Percentiles rank a stretch among this genome's conserved stretches.
These are phyloP conservation scores for Dinochytrium kinnereticum DNA, from an alignment of 371 early-diverging fungal species.

Conservation along the genomic window DNA sequence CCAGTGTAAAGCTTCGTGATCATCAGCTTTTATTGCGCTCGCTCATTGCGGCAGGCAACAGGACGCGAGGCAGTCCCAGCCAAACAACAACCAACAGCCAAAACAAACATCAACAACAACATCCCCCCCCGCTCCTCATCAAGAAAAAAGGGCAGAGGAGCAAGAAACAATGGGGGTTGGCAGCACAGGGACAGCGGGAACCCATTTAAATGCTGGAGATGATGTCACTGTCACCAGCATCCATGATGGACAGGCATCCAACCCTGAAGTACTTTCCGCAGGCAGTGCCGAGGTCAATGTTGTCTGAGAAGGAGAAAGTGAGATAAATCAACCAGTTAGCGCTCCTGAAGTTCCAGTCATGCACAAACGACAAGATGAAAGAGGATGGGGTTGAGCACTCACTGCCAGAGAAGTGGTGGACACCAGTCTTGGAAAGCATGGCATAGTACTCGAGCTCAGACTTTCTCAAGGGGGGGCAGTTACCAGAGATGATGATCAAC, in stretches of 20 bases:
- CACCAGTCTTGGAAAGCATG: constrained; percentile 99
- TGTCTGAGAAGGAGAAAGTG: constrained; percentile 60
- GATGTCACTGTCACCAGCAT: constrained; percentile 96
- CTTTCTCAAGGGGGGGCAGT: constrained; percentile 99
- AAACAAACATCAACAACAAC: too few relatives aligned
- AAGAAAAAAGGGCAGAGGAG: too few relatives aligned
- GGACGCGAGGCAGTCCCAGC: too few relatives aligned
- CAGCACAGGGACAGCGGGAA: too few relatives aligned
- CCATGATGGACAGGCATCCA: constrained; percentile 94
- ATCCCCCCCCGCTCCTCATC: too few relatives aligned
- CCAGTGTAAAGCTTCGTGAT: too few relatives aligned
- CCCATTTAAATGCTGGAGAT: constrained; percentile 52
- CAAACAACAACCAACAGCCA: too few relatives aligned
- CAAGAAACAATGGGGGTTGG: too few relatives aligned
- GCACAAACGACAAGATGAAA: constrained; percentile 15
- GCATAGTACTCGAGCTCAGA: constrained; percentile 99
- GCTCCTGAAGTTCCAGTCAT: constrained; percentile 12
- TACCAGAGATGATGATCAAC: constrained; percentile 96
- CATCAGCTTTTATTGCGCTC: too few relatives aligned
- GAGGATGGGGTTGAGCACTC: constrained; percentile 38
- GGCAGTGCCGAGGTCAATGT: constrained; percentile 98
- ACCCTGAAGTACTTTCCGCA: constrained; percentile 99
- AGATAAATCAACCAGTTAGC: too few relatives aligned
- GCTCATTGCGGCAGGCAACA: too few relatives aligned
- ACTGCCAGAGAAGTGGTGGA: constrained; percentile 97